Evolutionary conservation across 345 rosid genomes (phyloP), one percentile per base, ranked within the genome.

Genomic region (Diplotaxis tenuifolia): DNA sequence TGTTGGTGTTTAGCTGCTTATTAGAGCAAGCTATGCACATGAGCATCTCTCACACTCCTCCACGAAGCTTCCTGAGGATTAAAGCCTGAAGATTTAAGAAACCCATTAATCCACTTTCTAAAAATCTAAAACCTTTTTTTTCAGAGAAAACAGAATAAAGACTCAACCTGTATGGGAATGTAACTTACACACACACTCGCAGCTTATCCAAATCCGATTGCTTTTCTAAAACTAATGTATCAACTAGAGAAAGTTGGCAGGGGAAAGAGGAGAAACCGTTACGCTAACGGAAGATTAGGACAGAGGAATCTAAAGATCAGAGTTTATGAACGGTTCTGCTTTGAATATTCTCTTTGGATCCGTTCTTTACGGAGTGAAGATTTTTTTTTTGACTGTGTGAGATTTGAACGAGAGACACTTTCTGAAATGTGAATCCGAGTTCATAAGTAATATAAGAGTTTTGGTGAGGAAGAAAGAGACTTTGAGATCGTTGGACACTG

Each of bases 21-120:
- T 89, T 94, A 10, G 96, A 80, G 73, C 97, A 91, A 16, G 90
- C 83, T 75, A 94, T 86, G 81, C 98, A 94, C 60, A 97, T 94
- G 84, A 94, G 75, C 98, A 94, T 94, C 80, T 28, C 55, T 73
- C 7, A 27, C 10, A 2, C 20, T 3, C 28, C 73, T 32, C 18
- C 34, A 57, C 19, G 9, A 25, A 34, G 62, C 55, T 38, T 58
- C 29, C 82, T 73, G 61, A 28, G 57, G 28, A 36, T 14, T 3
- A 36, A 56, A 9, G 47, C 6, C 47, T 40, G 47, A 42, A 15
- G 62, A 34, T 21, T 3, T 12, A 20, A 78, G 20, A 14, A 42
- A 42, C 50, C 50, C 50, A 42, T 42, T 42, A 42, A n/a, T 14
- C 50, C 57, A 49, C 25, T n/a, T 28, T 27, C 6, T 57, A 21